Conservation (phyloP, 1,139 yeast species). For the Citeromyces hawaiiensis region DNA sequence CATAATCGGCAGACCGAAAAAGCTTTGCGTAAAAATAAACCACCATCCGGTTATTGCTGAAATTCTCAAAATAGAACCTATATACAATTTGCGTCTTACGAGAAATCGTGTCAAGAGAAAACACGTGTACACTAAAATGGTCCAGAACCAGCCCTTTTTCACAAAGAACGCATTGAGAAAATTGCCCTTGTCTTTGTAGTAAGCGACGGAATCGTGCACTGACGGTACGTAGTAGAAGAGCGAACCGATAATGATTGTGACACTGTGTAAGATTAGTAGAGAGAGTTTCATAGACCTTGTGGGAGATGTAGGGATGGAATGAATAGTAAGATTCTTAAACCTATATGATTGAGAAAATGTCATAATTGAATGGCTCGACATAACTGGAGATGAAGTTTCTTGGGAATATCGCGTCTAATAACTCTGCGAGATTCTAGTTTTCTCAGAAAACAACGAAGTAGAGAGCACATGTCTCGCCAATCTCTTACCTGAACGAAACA, state of each 20-base stretch:
- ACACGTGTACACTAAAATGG: slow-evolving; percentile 31
- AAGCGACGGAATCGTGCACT: slow-evolving; percentile 24
- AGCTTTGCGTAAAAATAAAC: slow-evolving; percentile 81
- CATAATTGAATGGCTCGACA: too few relatives aligned
- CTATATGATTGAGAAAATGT: too few relatives aligned
- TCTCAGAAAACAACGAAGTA: too few relatives aligned
- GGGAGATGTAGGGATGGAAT: too few relatives aligned
- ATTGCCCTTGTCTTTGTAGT: slow-evolving; percentile 51
- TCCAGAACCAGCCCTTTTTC: slow-evolving; percentile 92
- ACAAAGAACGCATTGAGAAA: slow-evolving; percentile 63
- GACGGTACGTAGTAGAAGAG: slow-evolving; percentile 14
- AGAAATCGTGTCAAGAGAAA: slow-evolving; percentile 6
- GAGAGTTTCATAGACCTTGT: slow-evolving; percentile 6
- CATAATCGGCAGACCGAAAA: slow-evolving; percentile 80
- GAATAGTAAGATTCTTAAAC: too few relatives aligned
- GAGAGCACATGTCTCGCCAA: too few relatives aligned
- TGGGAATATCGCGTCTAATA: too few relatives aligned
- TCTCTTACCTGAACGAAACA: too few relatives aligned
- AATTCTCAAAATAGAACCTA: slow-evolving; percentile 21
- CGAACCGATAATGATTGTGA: slow-evolving; percentile 10
- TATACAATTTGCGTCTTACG: slow-evolving; percentile 3
- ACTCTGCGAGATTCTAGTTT: too few relatives aligned
- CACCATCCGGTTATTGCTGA: slow-evolving; percentile 59
- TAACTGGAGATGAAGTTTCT: too few relatives aligned
- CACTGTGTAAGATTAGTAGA: neutral